Conservation (phyloP, 1,284 basidiomycete genomes). For the Ustilago xerochloae region DNA sequence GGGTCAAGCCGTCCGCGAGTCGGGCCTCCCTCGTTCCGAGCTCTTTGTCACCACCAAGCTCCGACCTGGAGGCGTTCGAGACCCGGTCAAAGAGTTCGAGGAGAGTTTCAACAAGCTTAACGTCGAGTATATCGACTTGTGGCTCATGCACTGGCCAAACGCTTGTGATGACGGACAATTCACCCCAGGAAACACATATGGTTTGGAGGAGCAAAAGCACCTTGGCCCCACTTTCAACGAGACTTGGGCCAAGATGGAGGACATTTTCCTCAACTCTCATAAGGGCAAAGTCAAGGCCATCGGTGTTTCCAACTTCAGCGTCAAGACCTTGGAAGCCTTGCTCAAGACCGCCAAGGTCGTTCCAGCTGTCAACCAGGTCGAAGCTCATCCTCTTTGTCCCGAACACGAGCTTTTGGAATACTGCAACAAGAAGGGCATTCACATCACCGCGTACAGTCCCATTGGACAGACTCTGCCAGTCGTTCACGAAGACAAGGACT, state of each 20-base stretch:
- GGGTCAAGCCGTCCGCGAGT: conserved; percentile 79
- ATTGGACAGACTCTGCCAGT: conserved; percentile 81
- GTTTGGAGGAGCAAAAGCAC: conserved; percentile 30
- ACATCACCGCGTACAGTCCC: conserved; percentile 84
- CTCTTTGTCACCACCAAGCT: conserved; percentile 88
- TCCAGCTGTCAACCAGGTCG: conserved; percentile 61
- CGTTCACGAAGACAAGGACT: conserved; percentile 77
- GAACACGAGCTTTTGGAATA: conserved; percentile 78
- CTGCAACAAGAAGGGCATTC: conserved; percentile 77
- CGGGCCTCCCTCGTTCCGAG: conserved; percentile 79
- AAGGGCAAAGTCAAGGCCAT: conserved; percentile 68
- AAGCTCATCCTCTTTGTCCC: conserved; percentile 53
- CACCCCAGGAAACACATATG: conserved; percentile 12
- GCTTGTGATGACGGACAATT: conserved; percentile 6
- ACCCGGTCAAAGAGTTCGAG: conserved; percentile 72
- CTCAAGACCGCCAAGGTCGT: conserved; percentile 53
- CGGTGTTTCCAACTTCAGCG: conserved; percentile 73
- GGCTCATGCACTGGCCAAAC: conserved; percentile 60
- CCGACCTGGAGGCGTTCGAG: conserved; percentile 71
- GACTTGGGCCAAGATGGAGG: conserved; percentile 62
- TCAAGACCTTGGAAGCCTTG: conserved; percentile 47
- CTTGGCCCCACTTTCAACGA: conserved; percentile 50
- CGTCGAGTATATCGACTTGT: conserved; percentile 75
- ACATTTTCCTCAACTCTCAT: conserved; percentile 56
- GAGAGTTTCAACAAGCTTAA: conserved; percentile 78